Percentiles rank a stretch among this genome's conserved stretches.
Conservation (phyloP, 2,329 filamentous ascomycete genomes). For the Aspergillus fijiensis region DNA sequence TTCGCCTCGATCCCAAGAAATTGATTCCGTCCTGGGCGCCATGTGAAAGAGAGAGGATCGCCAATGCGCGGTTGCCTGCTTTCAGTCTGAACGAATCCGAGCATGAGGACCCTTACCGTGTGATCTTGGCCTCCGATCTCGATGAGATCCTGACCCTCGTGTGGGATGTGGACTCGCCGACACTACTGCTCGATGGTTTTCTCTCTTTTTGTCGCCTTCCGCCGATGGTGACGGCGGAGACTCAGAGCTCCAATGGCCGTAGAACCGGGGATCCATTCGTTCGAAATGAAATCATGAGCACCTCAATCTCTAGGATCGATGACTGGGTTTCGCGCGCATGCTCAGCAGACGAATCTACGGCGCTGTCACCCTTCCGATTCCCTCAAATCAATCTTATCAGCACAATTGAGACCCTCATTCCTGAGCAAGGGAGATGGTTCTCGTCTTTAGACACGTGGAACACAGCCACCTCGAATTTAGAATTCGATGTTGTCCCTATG, state of each 20-base stretch:
- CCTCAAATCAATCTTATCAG: slow-evolving; percentile 39
- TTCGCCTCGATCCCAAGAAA: slow-evolving; percentile 23
- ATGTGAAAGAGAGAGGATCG: slow-evolving; percentile 55
- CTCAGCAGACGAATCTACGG: slow-evolving; percentile 9
- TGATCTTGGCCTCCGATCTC: slow-evolving; percentile 78
- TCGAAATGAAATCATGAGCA: slow-evolving; percentile 40
- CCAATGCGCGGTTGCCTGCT: slow-evolving; percentile 61
- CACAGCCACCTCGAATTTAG: slow-evolving; percentile 21
- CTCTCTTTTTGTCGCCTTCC: slow-evolving; percentile 67
- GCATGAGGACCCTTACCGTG: slow-evolving; percentile 78
- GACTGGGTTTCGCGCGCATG: slow-evolving; percentile 26
- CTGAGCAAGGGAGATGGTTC: slow-evolving; percentile 50
- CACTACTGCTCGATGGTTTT: slow-evolving; percentile 66
- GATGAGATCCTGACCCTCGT: slow-evolving; percentile 56
- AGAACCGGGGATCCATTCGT: slow-evolving; percentile 58
- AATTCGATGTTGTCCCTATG: slow-evolving; percentile 39
- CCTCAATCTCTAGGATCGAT: slow-evolving; percentile 22
- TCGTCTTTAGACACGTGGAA: slow-evolving; percentile 37
- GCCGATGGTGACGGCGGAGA: slow-evolving; percentile 39
- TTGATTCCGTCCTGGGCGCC: slow-evolving; percentile 48
- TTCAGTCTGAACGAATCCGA: slow-evolving; percentile 71
- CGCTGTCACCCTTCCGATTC: slow-evolving; percentile 33
- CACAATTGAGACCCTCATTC: slow-evolving; percentile 57
- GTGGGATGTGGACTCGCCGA: slow-evolving; percentile 32
- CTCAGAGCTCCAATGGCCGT: slow-evolving; percentile 28